phyloP scores from a whole-genome alignment of 306 rosid species.

The Ochetophila trinervis region DNA sequence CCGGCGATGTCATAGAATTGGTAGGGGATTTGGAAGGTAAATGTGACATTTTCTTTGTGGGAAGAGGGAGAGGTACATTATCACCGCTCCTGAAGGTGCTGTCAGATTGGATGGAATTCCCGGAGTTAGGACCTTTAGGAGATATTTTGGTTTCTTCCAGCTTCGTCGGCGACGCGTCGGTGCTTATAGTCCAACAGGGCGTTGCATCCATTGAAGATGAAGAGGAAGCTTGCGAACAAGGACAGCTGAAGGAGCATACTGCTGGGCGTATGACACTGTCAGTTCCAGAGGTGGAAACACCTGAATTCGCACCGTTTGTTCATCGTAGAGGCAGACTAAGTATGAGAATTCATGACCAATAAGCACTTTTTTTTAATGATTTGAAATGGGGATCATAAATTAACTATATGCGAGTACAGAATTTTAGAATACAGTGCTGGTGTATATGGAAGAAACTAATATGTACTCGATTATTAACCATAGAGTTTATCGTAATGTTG shows the following conservation, averaged over 20 bases:
- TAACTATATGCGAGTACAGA: no score
- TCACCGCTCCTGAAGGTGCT: slow-evolving; percentile 16
- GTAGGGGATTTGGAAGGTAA: slow-evolving; percentile 28
- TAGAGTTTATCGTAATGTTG: no score
- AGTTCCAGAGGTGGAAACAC: background rate
- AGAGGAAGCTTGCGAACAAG: background rate
- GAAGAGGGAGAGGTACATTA: slow-evolving; percentile 37
- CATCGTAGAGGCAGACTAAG: background rate
- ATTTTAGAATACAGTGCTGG: no score
- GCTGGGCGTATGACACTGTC: background rate
- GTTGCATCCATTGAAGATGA: background rate
- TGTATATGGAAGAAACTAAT: no score
- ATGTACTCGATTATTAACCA: no score
- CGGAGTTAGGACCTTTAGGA: slow-evolving; percentile 50
- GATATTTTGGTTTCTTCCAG: slow-evolving; percentile 42
- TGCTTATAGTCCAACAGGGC: slow-evolving; percentile 46
- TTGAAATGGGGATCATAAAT: background rate
- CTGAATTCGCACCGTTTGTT: slow-evolving; percentile 5
- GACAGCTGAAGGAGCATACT: background rate
- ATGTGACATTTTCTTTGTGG: slow-evolving; percentile 45
- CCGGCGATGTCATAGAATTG: slow-evolving; percentile 29
- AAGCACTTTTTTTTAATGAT: background rate
- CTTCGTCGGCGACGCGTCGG: slow-evolving; percentile 33
- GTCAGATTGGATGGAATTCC: slow-evolving; percentile 48
- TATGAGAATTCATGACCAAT: background rate